Evolutionary conservation across 768 basidiomycete genomes (phyloP).

Genomic region (Tubosaeta brunneosetosa): DNA sequence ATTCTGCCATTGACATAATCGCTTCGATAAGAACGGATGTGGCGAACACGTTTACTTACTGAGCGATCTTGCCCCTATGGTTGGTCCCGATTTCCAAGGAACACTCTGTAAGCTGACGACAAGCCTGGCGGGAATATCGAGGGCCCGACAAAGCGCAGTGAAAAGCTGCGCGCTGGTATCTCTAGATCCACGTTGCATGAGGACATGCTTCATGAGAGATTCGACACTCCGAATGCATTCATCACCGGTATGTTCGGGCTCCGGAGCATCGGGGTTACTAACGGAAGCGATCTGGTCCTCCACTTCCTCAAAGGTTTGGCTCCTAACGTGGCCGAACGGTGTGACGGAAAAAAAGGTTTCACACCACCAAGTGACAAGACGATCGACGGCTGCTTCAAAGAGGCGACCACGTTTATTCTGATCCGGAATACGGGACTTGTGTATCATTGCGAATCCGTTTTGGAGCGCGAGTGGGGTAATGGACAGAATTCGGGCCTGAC

Average conservation of each 20-base stretch:
- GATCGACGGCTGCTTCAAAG: slow-evolving; percentile 76
- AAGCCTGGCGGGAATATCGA: slow-evolving; percentile 82
- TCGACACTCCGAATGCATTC: slow-evolving; percentile 74
- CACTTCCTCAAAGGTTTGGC: slow-evolving; percentile 73
- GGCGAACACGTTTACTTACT: slow-evolving; percentile 16
- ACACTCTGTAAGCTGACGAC: slow-evolving; percentile 90
- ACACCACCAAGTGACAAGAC: slow-evolving; percentile 84
- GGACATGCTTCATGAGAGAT: slow-evolving; percentile 89
- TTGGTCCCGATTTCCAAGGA: slow-evolving; percentile 69
- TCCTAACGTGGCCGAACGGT: slow-evolving; percentile 65
- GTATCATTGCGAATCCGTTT: slow-evolving; percentile 74
- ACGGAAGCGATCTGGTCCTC: slow-evolving; percentile 34
- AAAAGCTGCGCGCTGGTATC: slow-evolving; percentile 91
- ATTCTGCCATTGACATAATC: slow-evolving; percentile 25
- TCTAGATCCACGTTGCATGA: slow-evolving; percentile 73
- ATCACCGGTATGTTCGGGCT: slow-evolving; percentile 42
- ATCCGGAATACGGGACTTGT: slow-evolving; percentile 78
- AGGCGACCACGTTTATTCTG: slow-evolving; percentile 75
- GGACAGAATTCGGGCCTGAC: slow-evolving; percentile 83
- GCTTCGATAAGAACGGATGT: slow-evolving; percentile 14
- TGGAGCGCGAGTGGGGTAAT: slow-evolving; percentile 77
- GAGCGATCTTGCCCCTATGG: slow-evolving; percentile 9
- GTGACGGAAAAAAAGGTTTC: slow-evolving; percentile 62
- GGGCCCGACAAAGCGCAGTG: slow-evolving; percentile 79
- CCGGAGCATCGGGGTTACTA: slow-evolving; percentile 34